Evolutionary conservation across 2,329 filamentous ascomycete genomes (phyloP), one percentile per base, ranked within the genome.

Genomic region (Reticulascus tulasneorum): DNA sequence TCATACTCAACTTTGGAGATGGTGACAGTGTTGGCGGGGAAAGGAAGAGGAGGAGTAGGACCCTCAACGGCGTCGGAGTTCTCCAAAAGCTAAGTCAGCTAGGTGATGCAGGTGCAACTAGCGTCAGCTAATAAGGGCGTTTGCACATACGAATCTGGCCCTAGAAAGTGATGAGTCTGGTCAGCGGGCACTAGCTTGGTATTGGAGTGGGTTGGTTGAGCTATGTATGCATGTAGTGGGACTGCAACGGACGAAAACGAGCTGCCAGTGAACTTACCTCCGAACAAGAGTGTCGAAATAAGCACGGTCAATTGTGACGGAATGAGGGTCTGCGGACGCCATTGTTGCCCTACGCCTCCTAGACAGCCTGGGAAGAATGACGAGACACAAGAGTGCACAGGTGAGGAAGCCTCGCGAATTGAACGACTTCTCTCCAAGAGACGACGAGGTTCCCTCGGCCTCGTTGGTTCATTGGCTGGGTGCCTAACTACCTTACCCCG

Each of bases 1-100:
- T 81, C 71, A 58, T 87, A 77, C 51, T 88, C 79, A 32, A 60
- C 55, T 50, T 70, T 77, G 23, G 73, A 63, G 36, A 87, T 73
- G 38, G 67, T 73, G 29, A 84, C 63, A 12, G 60, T 48, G 35
- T 63, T 55, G 31, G 58, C 26, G 31, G 23, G n/a, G 9, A 36
- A 25, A 23, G 29, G 12, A 17, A 27, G 5, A n/a, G 28, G 41
- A 49, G n/a, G n/a, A 56, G 22, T n/a, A 26, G 23, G 15, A 23
- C 58, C 46, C 19, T 44, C 37, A 23, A 31, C 38, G 30, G 47
- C 34, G n/a, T 37, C 43, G 37, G 48, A 35, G 19, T 46, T 34
- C 48, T 49, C 35, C n/a, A 8, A 15, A 10, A 29, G 24, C 11
- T 6, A 15, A 22, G 30, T 37, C 17, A 32, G 34, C 30, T 26